A percentile compares a stretch with the other conserved stretches of the same genome.
These are phyloP conservation scores for Rubus parviflorus DNA, from an alignment of 306 rosid genomes.

Conservation along the genomic window DNA sequence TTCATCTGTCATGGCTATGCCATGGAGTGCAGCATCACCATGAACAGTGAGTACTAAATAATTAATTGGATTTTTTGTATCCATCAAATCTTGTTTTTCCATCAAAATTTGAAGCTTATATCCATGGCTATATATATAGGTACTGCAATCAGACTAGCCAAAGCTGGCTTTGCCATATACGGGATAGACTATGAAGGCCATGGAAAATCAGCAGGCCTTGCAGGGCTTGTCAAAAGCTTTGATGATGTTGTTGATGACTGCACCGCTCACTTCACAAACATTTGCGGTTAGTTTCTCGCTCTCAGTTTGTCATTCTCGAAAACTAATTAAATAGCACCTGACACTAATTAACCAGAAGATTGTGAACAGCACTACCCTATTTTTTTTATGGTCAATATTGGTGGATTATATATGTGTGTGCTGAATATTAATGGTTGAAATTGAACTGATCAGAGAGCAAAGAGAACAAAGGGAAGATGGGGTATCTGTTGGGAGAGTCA, in stretches of 20 bases:
- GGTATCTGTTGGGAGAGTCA: conserved; percentile 82
- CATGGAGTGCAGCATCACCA: conserved; percentile 94
- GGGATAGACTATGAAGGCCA: conserved; percentile 95
- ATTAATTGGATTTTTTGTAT: neutral
- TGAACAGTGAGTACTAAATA: conserved; percentile 46
- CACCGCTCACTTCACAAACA: conserved; percentile 43
- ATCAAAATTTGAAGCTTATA: neutral
- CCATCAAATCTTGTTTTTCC: neutral
- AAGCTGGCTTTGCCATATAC: conserved; percentile 66
- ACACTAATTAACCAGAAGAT: no score
- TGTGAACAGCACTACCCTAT: neutral
- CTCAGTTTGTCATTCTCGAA: neutral
- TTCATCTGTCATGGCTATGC: conserved; percentile 89
- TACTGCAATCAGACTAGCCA: conserved; percentile 64
- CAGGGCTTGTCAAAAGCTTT: conserved; percentile 53
- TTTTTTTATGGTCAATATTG: no score
- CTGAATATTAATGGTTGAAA: neutral
- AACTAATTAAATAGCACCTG: neutral
- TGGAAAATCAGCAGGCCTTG: conserved; percentile 80
- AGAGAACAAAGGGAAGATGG: conserved; percentile 60
- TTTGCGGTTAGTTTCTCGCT: conserved; percentile 50
- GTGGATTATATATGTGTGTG: neutral
- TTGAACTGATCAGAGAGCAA: conserved; percentile 39
- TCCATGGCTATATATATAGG: conserved; percentile 29
- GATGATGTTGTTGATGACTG: conserved; percentile 57